These are phyloP conservation scores for Pochonia chlamydosporia DNA, from an alignment of 2,329 filamentous ascomycete species.

Conservation along the genomic window DNA sequence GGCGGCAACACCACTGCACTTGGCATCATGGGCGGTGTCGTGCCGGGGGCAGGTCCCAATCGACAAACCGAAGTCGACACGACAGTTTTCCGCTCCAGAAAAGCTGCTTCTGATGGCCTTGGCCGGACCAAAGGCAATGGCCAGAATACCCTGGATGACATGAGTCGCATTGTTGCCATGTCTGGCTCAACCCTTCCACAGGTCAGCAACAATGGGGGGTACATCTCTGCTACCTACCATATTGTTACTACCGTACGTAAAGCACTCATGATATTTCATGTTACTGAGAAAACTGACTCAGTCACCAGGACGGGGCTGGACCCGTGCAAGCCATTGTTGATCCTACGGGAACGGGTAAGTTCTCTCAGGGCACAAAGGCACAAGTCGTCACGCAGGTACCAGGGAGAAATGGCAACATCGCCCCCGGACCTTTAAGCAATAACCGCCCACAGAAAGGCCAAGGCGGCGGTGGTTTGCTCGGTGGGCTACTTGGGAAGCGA, in stretches of 20 bases:
- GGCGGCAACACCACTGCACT: slow-evolving; percentile 34
- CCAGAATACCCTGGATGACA: slow-evolving; percentile 26
- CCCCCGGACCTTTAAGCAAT: too few species aligned
- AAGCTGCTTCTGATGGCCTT: slow-evolving; percentile 30
- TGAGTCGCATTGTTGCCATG: slow-evolving; percentile 26
- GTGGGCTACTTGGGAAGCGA: slow-evolving; percentile 16
- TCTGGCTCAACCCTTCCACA: slow-evolving; percentile 34
- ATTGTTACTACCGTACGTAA: slow-evolving; percentile 34
- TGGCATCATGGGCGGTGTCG: slow-evolving; percentile 30
- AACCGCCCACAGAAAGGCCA: slow-evolving; percentile 8
- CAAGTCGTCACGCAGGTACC: slow-evolving; percentile 28
- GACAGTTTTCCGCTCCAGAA: slow-evolving; percentile 33
- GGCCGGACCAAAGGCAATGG: slow-evolving; percentile 30
- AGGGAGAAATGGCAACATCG: slow-evolving; percentile 28
- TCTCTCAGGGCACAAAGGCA: slow-evolving; percentile 22
- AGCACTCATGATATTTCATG: too few species aligned
- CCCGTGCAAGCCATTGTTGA: slow-evolving; percentile 32
- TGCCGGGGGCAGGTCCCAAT: slow-evolving; percentile 35
- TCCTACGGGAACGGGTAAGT: slow-evolving; percentile 28
- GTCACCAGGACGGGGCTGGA: slow-evolving; percentile 30
- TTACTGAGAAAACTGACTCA: too few species aligned
- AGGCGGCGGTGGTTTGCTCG: not conserved
- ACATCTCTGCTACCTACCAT: slow-evolving; percentile 29
- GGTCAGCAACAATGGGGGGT: slow-evolving; percentile 26
- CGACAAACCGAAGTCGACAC: slow-evolving; percentile 37